A percentile compares a stretch with the other conserved stretches of the same genome.
These are phyloP conservation scores for Pholiota molesta DNA, from an alignment of 768 basidiomycete genomes.

Conservation along the genomic window DNA sequence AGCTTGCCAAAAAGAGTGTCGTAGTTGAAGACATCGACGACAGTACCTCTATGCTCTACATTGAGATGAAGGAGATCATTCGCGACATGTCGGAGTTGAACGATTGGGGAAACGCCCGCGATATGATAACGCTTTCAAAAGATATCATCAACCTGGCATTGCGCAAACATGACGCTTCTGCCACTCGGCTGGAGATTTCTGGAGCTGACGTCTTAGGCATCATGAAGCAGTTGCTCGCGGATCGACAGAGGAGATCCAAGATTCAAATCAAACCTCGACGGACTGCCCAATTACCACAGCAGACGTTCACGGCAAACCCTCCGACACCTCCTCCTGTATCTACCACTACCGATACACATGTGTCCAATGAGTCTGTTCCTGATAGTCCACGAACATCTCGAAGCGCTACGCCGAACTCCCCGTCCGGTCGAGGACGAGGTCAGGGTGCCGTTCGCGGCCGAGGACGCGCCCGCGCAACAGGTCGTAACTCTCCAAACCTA, in stretches of 20 bases:
- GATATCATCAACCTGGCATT: slow-evolving; percentile 47
- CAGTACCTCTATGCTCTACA: slow-evolving; percentile 6
- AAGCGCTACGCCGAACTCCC: not conserved
- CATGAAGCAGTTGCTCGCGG: slow-evolving; percentile 22
- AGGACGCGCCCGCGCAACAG: not conserved
- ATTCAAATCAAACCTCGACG: not conserved
- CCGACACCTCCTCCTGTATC: not conserved
- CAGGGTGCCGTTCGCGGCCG: not conserved
- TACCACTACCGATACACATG: not conserved
- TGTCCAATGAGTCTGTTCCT: not conserved
- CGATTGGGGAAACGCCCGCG: slow-evolving; percentile 74
- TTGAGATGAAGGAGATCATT: slow-evolving; percentile 42
- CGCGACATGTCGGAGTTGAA: slow-evolving; percentile 43
- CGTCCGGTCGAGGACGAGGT: not conserved
- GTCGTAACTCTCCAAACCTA: not conserved
- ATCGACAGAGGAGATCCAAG: slow-evolving; percentile 4
- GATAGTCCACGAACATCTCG: not conserved
- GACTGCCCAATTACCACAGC: not conserved
- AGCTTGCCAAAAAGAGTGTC: slow-evolving; percentile 49
- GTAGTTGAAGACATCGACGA: slow-evolving; percentile 38
- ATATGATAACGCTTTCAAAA: slow-evolving; percentile 57
- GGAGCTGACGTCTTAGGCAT: slow-evolving; percentile 18
- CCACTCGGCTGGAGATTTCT: not conserved
- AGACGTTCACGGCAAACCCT: not conserved
- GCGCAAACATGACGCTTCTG: slow-evolving; percentile 8